phyloP scores from a whole-genome alignment of 2,329 filamentous ascomycete genomes.

The Clathrospora elynae region DNA sequence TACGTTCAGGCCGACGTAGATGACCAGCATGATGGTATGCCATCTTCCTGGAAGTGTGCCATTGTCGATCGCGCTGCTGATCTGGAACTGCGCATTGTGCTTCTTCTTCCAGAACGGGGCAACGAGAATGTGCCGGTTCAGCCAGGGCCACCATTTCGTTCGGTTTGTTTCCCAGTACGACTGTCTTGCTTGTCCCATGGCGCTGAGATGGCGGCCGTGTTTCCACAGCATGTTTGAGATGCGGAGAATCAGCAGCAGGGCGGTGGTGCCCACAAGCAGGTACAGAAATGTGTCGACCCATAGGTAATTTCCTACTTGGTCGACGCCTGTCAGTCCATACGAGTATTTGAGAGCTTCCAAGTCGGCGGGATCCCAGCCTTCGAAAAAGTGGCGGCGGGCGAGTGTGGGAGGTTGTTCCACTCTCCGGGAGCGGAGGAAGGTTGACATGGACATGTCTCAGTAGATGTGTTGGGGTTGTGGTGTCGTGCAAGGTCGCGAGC shows the following conservation, averaged over 20 bases:
- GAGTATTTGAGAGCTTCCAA: slow-evolving; percentile 46
- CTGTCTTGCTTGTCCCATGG: slow-evolving; percentile 51
- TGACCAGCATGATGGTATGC: slow-evolving; percentile 69
- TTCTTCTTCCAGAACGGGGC: slow-evolving; percentile 75
- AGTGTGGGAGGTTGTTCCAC: slow-evolving; percentile 23
- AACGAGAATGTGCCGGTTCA: slow-evolving; percentile 68
- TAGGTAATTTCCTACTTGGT: slow-evolving; percentile 55
- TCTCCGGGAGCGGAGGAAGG: slow-evolving; percentile 30
- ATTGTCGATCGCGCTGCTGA: slow-evolving; percentile 70
- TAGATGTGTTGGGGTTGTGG: slow-evolving; percentile 6
- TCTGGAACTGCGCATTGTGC: slow-evolving; percentile 75
- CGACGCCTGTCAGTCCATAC: slow-evolving; percentile 55
- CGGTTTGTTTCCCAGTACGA: slow-evolving; percentile 55
- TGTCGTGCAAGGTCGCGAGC: slow-evolving; percentile 12
- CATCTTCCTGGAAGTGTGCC: slow-evolving; percentile 81
- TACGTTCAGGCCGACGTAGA: slow-evolving; percentile 74
- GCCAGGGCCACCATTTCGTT: slow-evolving; percentile 58
- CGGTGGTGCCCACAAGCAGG: slow-evolving; percentile 40
- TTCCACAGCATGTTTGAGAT: slow-evolving; percentile 50
- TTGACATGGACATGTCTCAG: slow-evolving; percentile 32
- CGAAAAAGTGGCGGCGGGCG: slow-evolving; percentile 33
- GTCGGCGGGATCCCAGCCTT: slow-evolving; percentile 37
- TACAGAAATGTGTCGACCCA: slow-evolving; percentile 54
- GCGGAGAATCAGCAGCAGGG: slow-evolving; percentile 50
- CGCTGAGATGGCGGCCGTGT: slow-evolving; percentile 54